Conservation (phyloP, 495 filamentous ascomycete genomes). For the Hypoxylon cercidicola region DNA sequence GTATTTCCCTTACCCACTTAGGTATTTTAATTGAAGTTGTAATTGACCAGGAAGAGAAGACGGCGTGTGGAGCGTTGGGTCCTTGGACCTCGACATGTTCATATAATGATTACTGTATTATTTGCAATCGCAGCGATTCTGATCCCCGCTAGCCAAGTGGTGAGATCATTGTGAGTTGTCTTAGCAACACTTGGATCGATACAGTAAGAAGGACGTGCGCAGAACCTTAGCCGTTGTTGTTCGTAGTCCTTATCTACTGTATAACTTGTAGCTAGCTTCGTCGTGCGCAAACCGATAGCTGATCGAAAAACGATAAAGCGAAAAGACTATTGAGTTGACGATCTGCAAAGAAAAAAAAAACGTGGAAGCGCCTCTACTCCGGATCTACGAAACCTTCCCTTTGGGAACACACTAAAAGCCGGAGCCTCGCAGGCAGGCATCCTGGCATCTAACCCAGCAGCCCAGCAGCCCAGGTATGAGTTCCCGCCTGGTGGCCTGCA, state of each 20-base stretch:
- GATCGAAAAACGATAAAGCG: background rate
- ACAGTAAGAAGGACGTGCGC: conserved; percentile 14
- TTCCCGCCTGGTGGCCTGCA: conserved; percentile 30
- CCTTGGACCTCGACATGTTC: conserved; percentile 6
- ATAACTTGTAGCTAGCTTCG: conserved; percentile 15
- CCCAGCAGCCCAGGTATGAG: conserved; percentile 14
- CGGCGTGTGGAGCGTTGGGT: too few relatives aligned
- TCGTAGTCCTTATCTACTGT: too few relatives aligned
- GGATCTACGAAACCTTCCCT: conserved; percentile 38
- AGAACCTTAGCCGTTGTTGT: too few relatives aligned
- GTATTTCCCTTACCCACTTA: conserved; percentile 8
- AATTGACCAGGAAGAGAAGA: background rate
- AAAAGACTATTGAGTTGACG: background rate
- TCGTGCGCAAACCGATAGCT: too few relatives aligned
- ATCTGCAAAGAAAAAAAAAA: conserved; percentile 14
- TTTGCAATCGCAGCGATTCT: conserved; percentile 16
- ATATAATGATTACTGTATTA: conserved; percentile 25
- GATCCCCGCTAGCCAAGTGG: conserved; percentile 6
- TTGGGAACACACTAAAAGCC: conserved; percentile 25
- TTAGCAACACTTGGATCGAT: conserved; percentile 3
- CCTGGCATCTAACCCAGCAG: conserved; percentile 14
- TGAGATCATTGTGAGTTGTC: conserved; percentile 29
- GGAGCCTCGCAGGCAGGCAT: conserved; percentile 26
- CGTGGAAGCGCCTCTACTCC: conserved; percentile 18
- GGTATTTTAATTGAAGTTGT: conserved; percentile 20